Percentiles rank a stretch among this genome's conserved stretches.
These are phyloP conservation scores for Coemansia sp. DNA, from an alignment of 192 early-diverging fungal species.

Conservation along the genomic window DNA sequence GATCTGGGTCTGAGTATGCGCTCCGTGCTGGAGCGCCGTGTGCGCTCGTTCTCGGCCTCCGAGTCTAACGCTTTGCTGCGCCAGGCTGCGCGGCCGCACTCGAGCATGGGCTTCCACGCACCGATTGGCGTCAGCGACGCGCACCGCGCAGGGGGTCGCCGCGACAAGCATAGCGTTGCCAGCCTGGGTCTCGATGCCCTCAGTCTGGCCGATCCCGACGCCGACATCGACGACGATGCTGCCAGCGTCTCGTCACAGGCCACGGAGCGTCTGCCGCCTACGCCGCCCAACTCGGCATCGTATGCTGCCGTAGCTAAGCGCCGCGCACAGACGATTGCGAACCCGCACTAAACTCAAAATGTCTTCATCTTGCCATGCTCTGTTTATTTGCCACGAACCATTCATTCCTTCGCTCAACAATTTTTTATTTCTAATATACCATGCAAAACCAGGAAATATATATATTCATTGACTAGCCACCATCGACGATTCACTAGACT, in stretches of 20 bases:
- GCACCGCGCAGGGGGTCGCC: constrained; percentile 26
- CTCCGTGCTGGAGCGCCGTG: constrained; percentile 42
- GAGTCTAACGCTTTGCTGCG: constrained; percentile 13
- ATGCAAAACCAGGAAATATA: constrained; percentile 3
- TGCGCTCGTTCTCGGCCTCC: constrained; percentile 48
- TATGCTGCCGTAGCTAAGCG: constrained; percentile 18
- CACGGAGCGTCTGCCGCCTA: constrained; percentile 17
- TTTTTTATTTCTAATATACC: background rate
- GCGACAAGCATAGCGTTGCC: constrained; percentile 30
- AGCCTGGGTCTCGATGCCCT: constrained; percentile 5
- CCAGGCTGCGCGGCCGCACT: constrained; percentile 27
- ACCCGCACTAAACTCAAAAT: constrained; percentile 3
- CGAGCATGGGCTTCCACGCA: constrained; percentile 47
- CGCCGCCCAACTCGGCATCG: constrained; percentile 8
- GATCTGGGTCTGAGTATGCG: constrained; percentile 47
- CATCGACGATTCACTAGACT: no score
- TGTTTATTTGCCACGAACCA: no score
- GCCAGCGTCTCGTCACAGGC: constrained; percentile 28
- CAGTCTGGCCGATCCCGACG: background rate
- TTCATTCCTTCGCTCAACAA: background rate
- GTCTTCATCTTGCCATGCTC: no score
- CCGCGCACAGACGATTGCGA: constrained; percentile 37
- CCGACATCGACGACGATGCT: constrained; percentile 10
- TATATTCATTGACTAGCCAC: constrained; percentile 6
- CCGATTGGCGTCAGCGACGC: no score